Conservation (phyloP, 495 filamentous ascomycete species). For the Lasiosphaeriaceae sp. region DNA sequence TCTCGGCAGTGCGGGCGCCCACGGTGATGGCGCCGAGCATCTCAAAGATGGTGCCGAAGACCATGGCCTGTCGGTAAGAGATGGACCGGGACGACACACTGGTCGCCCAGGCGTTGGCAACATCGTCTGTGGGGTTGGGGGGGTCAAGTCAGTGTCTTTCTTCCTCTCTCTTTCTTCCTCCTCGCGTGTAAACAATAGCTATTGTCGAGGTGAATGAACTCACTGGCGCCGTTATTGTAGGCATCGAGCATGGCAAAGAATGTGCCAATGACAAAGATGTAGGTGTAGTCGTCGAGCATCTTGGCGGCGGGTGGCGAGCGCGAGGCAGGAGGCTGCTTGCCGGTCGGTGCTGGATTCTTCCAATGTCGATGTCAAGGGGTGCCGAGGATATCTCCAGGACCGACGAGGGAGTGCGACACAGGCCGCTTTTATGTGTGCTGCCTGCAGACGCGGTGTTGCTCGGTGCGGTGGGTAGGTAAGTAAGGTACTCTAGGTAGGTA, state of each 20-base stretch:
- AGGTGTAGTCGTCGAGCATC: constrained; percentile 54
- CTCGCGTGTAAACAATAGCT: too few relatives aligned
- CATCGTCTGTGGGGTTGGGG: constrained; percentile 53
- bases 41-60: constrained; percentile 62
- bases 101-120: constrained; percentile 73
- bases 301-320: constrained; percentile 9
- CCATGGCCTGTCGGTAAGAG: constrained; percentile 62
- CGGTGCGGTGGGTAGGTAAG: not conserved
- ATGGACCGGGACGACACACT: constrained; percentile 66
- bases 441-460: not conserved
- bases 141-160: not conserved
- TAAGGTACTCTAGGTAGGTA: not conserved
- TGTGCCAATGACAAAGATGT: constrained; percentile 70
- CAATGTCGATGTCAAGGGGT: not conserved
- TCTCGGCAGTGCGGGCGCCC: constrained; percentile 60
- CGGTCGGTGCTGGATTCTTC: not conserved
- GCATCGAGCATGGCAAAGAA: constrained; percentile 72
- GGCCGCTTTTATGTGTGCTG: not conserved
- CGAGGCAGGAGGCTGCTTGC: not conserved
- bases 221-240: constrained; percentile 56
- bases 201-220: too few relatives aligned
- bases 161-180: too few relatives aligned
- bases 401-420: not conserved
- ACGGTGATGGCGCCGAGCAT: constrained; percentile 61
- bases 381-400: not conserved